A percentile compares a stretch with the other conserved stretches of the same genome.
These are phyloP conservation scores for Cercophora samala DNA, from an alignment of 495 filamentous ascomycete genomes.

Conservation along the genomic window DNA sequence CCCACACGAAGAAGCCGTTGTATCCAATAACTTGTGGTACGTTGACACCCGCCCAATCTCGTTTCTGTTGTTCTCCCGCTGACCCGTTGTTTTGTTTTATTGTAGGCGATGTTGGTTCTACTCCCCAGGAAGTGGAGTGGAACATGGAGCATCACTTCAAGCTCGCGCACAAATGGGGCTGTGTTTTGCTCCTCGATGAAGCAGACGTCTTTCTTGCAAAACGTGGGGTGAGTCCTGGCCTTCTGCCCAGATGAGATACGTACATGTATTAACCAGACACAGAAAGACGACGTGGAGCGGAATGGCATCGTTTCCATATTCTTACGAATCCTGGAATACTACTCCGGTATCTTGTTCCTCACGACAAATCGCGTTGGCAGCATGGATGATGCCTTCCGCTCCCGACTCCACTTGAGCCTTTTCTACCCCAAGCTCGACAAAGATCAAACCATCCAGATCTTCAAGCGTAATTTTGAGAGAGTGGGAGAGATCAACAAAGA, in stretches of 20 bases:
- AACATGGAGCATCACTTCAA: constrained; percentile 42
- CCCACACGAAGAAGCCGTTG: constrained; percentile 22
- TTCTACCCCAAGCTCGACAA: constrained; percentile 42
- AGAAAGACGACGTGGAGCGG: no score
- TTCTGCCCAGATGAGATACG: not conserved
- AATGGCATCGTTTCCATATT: constrained; percentile 56
- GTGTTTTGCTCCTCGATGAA: constrained; percentile 55
- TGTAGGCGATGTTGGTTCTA: constrained; percentile 18
- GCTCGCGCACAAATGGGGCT: constrained; percentile 46
- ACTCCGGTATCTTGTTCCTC: constrained; percentile 55
- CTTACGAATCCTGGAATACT: constrained; percentile 57
- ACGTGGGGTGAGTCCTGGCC: constrained; percentile 27
- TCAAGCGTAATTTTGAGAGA: constrained; percentile 34
- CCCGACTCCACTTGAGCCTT: constrained; percentile 50
- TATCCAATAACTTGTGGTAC: constrained; percentile 27
- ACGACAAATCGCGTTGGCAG: constrained; percentile 54
- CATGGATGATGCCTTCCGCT: constrained; percentile 56
- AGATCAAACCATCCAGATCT: constrained; percentile 34
- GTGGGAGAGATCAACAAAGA: constrained; percentile 24
- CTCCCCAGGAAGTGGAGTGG: constrained; percentile 37
- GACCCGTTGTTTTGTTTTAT: no score
- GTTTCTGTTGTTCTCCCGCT: no score
- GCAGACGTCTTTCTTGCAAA: constrained; percentile 56
- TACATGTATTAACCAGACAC: no score
- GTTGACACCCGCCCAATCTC: not conserved